A percentile compares a stretch with the other conserved stretches of the same genome.
Evolutionary conservation across 176 grass and related monocot species (phyloP).

Genomic region (Paspalum notatum): DNA sequence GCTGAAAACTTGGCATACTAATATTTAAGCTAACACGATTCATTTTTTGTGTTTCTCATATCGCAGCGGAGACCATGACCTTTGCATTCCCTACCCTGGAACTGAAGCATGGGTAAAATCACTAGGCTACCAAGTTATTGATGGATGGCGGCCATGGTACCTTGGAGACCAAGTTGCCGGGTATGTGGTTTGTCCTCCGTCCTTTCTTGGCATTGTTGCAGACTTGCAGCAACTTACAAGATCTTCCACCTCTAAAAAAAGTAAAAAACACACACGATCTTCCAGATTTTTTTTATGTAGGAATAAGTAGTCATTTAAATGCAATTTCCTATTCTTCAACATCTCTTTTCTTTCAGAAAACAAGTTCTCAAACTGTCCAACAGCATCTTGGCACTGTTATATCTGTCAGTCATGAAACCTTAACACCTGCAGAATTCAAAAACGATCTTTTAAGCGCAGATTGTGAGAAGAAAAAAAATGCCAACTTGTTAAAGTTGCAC

Average conservation of each 20-base stretch:
- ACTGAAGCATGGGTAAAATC: slow-evolving; percentile 83
- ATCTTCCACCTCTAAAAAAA: background rate
- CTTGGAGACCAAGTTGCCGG: slow-evolving; percentile 65
- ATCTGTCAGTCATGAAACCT: too few species aligned
- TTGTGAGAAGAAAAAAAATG: too few species aligned
- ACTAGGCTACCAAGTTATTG: slow-evolving; percentile 64
- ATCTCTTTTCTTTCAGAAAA: too few species aligned
- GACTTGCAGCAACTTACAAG: background rate
- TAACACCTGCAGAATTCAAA: too few species aligned
- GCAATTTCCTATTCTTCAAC: too few species aligned
- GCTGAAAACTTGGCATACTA: background rate
- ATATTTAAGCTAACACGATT: background rate
- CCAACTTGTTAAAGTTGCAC: too few species aligned
- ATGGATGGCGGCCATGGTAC: slow-evolving; percentile 82
- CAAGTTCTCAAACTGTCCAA: too few species aligned
- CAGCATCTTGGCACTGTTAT: too few species aligned
- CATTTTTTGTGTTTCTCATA: background rate
- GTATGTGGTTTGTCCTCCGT: slow-evolving; percentile 44
- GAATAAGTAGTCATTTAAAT: too few species aligned
- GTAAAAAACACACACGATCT: background rate
- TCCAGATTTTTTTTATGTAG: background rate
- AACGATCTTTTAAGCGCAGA: too few species aligned
- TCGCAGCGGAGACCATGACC: slow-evolving; percentile 80
- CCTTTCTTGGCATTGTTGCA: background rate
- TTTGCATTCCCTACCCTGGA: slow-evolving; percentile 75